These are phyloP conservation scores for Dendrobium officinale DNA, from an alignment of 106 monocot genomes.

Conservation along the genomic window DNA sequence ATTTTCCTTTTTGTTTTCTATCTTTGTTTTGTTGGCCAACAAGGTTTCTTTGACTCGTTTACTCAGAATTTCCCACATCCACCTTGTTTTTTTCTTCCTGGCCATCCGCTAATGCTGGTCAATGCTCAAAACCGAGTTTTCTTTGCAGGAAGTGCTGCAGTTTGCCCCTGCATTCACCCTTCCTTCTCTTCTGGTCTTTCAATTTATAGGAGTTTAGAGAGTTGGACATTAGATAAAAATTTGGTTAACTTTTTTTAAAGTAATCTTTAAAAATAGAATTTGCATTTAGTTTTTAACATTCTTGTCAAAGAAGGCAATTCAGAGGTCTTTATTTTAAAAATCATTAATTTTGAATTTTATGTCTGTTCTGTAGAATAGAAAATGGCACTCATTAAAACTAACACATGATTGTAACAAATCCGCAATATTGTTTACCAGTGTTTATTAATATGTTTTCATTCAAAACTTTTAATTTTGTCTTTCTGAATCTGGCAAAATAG, in stretches of 20 bases:
- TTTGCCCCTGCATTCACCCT: not conserved
- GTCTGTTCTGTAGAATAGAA: not conserved
- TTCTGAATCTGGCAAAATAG: constrained; percentile 1
- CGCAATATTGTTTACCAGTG: not conserved
- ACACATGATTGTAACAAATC: not conserved
- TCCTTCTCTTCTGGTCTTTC: not conserved
- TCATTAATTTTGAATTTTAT: not conserved
- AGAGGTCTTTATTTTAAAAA: not conserved
- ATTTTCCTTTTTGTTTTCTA: not conserved
- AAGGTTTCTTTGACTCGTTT: not conserved
- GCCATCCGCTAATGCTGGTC: not conserved
- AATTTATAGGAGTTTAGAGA: not conserved
- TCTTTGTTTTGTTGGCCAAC: not conserved
- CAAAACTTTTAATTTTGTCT: not conserved
- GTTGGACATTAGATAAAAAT: not conserved
- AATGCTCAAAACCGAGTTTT: not conserved
- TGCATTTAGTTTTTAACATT: not conserved
- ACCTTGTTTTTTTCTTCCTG: not conserved
- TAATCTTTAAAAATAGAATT: not conserved
- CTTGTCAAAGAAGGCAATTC: not conserved
- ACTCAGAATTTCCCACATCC: not conserved
- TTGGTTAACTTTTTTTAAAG: not conserved
- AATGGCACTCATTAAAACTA: not conserved
- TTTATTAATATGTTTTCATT: not conserved
- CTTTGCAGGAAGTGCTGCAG: no score